Conservation (phyloP, 164 flowering plant genomes). For the Litsea cubeba region DNA sequence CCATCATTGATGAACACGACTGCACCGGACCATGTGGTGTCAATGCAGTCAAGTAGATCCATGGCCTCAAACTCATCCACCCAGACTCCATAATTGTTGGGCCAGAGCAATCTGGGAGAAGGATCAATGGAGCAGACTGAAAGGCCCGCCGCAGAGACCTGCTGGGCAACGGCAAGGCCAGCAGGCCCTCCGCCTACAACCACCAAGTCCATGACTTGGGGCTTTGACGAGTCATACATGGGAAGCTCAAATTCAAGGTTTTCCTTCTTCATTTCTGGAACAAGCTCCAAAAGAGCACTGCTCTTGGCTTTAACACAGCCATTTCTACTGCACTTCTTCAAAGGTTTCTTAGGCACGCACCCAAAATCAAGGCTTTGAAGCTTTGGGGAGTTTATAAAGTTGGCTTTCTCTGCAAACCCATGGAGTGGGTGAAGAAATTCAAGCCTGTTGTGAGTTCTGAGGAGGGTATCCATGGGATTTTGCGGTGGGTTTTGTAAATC, state of each 20-base stretch:
- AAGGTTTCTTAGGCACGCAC: constrained; percentile 27
- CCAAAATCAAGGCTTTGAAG: constrained; percentile 28
- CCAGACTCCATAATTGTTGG: constrained; percentile 96
- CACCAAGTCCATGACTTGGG: constrained; percentile 66
- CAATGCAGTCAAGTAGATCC: constrained; percentile 93
- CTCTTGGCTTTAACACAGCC: constrained; percentile 37
- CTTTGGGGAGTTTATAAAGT: constrained; percentile 33
- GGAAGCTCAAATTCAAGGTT: constrained; percentile 86
- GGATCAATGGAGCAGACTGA: constrained; percentile 87
- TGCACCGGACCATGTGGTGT: constrained; percentile 89
- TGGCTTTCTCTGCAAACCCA: constrained; percentile 46
- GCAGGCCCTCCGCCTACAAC: constrained; percentile 95
- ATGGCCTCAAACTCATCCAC: constrained; percentile 94
- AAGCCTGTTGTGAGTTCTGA: constrained; percentile 64
- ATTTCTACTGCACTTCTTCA: constrained; percentile 23
- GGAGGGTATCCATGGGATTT: constrained; percentile 63
- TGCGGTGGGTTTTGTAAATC: background rate
- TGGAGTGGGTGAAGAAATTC: constrained; percentile 45
- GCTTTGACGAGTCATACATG: constrained; percentile 64
- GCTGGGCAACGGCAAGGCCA: constrained; percentile 93
- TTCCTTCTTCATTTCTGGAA: constrained; percentile 80
- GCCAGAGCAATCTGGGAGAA: constrained; percentile 78
- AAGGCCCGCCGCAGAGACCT: constrained; percentile 83
- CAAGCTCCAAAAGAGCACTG: constrained; percentile 75
- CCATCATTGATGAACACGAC: constrained; percentile 58